phyloP scores from a whole-genome alignment of 768 basidiomycete species.

The Auricularia heimuer region DNA sequence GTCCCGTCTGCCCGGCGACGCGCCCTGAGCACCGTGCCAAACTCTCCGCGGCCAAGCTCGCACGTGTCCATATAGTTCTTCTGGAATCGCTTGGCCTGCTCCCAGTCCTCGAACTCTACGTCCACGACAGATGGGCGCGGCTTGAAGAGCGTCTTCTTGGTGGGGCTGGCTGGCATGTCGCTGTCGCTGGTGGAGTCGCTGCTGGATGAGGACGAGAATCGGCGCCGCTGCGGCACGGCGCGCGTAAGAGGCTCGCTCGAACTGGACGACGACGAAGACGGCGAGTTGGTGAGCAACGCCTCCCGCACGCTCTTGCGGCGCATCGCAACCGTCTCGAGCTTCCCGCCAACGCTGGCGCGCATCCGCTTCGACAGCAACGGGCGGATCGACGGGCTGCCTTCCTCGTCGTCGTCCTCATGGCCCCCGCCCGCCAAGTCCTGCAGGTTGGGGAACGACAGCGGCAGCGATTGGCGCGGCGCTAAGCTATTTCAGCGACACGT shows the following conservation, averaged over 20 bases:
- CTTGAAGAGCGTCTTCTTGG: constrained; percentile 22
- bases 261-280: neutral
- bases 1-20: constrained; percentile 43
- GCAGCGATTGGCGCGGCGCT: constrained; percentile 26
- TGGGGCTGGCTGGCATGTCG: constrained; percentile 11
- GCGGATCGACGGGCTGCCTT: constrained; percentile 42
- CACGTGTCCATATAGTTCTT: constrained; percentile 72
- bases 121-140: neutral
- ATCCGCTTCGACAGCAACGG: neutral
- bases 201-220: constrained; percentile 11
- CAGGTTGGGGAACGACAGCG: constrained; percentile 52
- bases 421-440: constrained; percentile 25
- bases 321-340: constrained; percentile 39
- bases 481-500: neutral
- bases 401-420: constrained; percentile 53
- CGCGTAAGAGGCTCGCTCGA: constrained; percentile 21
- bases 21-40: constrained; percentile 86
- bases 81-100: constrained; percentile 55
- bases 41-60: constrained; percentile 83
- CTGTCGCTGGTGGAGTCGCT: constrained; percentile 14
- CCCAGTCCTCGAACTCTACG: constrained; percentile 29
- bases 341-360: constrained; percentile 37
- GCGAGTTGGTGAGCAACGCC: neutral
- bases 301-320: constrained; percentile 70
- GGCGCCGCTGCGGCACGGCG: constrained; percentile 16